Conservation (phyloP, 495 filamentous ascomycete genomes). For the Neurospora sp. region DNA sequence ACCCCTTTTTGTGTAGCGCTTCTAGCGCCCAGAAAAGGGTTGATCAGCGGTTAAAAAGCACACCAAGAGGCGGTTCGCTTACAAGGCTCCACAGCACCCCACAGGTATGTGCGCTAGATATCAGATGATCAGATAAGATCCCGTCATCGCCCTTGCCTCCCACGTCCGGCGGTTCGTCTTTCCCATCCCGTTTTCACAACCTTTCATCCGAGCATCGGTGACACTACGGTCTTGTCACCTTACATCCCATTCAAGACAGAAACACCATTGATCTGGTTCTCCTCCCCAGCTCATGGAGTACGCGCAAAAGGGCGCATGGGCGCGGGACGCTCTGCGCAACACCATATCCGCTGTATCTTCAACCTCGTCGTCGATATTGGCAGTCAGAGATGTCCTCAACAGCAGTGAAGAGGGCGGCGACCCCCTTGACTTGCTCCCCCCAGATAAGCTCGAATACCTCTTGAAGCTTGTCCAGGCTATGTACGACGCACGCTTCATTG, state of each 20-base stretch:
- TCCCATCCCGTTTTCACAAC: neutral
- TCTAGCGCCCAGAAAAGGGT: neutral
- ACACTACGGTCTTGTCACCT: neutral
- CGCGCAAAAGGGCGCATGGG: neutral
- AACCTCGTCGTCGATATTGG: neutral
- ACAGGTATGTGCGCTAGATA: neutral
- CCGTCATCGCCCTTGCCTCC: neutral
- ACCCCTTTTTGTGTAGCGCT: neutral
- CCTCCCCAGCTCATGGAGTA: neutral
- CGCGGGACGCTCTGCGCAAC: neutral
- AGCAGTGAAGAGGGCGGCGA: neutral
- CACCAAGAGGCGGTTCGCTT: too few species aligned
- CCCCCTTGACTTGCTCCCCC: constrained; percentile 6
- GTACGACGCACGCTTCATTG: constrained; percentile 23
- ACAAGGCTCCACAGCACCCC: neutral
- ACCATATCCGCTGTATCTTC: constrained; percentile 1
- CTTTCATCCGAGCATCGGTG: neutral
- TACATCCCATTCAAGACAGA: neutral
- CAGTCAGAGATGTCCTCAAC: neutral
- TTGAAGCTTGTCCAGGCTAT: constrained; percentile 21
- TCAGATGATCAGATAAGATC: constrained; percentile 14
- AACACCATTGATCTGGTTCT: neutral
- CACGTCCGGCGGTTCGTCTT: neutral
- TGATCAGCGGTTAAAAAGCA: neutral
- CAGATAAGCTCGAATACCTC: constrained; percentile 25